phyloP scores from a whole-genome alignment of 164 flowering plant species.

The Echeveria elegans region DNA sequence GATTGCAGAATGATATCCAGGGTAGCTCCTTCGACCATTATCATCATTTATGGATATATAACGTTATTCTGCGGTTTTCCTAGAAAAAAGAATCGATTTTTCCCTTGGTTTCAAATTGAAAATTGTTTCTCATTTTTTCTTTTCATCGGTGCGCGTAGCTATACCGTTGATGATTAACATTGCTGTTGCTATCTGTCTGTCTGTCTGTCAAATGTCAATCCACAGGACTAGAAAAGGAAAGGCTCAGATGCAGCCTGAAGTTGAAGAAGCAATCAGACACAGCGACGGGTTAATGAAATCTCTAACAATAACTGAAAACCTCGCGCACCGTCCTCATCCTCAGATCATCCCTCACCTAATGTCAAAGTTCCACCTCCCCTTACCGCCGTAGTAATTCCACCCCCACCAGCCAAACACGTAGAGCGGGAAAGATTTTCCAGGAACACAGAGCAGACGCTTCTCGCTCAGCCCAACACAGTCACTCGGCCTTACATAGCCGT shows the following conservation, averaged over 20 bases:
- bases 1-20: background rate
- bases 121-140: too few species aligned
- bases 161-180: too few species aligned
- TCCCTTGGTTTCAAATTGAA: too few species aligned
- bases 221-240: constrained; percentile 85
- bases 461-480: constrained; percentile 53
- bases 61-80: too few species aligned
- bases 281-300: constrained; percentile 36
- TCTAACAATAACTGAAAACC: constrained; percentile 31
- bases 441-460: constrained; percentile 54
- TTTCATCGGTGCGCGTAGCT: too few species aligned
- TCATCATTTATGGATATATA: background rate
- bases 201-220: too few species aligned
- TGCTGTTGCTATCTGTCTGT: background rate
- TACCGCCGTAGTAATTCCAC: constrained; percentile 58
- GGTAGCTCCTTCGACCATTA: background rate
- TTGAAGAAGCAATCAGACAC: constrained; percentile 30
- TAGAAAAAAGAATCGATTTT: too few species aligned
- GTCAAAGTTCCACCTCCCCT: constrained; percentile 17
- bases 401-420: constrained; percentile 78
- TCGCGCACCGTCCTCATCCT: constrained; percentile 54
- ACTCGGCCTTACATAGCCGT: constrained; percentile 55
- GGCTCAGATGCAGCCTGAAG: constrained; percentile 59
- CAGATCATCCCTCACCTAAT: constrained; percentile 19
- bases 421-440: constrained; percentile 86